A percentile compares a stretch with the other conserved stretches of the same genome.
Evolutionary conservation across 1,284 basidiomycete genomes (phyloP).

Genomic region (Taiwanofungus camphoratus): DNA sequence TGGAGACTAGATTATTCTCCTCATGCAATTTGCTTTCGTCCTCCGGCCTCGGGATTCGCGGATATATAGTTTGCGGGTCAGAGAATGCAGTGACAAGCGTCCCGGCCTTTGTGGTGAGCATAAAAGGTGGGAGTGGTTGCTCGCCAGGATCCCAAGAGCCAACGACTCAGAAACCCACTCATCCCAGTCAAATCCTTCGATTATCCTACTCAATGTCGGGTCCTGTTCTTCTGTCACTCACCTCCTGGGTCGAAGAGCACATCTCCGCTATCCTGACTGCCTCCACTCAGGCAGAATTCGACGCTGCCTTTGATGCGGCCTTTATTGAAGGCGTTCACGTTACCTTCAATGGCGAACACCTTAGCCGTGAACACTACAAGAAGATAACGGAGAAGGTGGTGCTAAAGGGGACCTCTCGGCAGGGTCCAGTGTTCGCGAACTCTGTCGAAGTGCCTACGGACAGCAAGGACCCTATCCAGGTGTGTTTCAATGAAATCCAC

Average conservation of each 20-base stretch:
- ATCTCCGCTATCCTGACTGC: constrained; percentile 29
- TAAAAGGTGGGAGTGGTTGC: no score
- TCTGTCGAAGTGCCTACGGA: constrained; percentile 17
- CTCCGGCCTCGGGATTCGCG: no score
- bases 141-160: no score
- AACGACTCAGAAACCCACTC: no score
- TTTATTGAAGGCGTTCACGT: constrained; percentile 25
- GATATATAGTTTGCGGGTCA: no score
- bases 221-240: no score
- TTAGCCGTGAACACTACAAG: constrained; percentile 22
- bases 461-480: constrained; percentile 11
- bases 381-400: constrained; percentile 16
- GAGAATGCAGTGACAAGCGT: no score
- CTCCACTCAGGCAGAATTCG: constrained; percentile 25
- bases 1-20: no score
- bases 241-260: constrained; percentile 28
- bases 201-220: no score
- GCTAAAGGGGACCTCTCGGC: constrained; percentile 12
- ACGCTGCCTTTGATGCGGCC: constrained; percentile 28
- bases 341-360: constrained; percentile 29
- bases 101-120: no score
- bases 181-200: no score
- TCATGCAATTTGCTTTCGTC: no score
- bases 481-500: constrained; percentile 3
- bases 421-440: constrained; percentile 17